phyloP scores from a whole-genome alignment of 2,329 filamentous ascomycete species.

The Aureobasidium sp. region DNA sequence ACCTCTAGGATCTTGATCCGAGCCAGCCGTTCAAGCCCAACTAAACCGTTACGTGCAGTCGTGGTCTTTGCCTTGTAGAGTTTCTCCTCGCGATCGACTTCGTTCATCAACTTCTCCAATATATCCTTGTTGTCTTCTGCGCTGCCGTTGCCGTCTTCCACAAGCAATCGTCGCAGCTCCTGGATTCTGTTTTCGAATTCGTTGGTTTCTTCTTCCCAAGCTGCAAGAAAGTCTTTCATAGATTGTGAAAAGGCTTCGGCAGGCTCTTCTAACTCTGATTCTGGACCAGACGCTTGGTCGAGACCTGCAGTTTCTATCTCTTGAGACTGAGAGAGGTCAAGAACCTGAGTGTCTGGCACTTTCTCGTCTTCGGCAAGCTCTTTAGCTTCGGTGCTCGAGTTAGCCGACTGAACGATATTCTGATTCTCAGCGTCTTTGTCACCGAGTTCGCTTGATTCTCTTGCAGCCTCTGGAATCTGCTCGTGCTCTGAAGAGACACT shows the following conservation, averaged over 20 bases:
- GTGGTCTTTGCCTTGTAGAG: constrained; percentile 4
- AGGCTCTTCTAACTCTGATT: background rate
- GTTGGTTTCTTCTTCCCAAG: constrained; percentile 6
- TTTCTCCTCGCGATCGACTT: background rate
- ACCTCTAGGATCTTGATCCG: background rate
- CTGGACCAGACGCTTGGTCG: background rate
- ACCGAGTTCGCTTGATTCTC: background rate
- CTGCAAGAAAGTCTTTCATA: constrained; percentile 1
- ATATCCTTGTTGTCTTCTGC: background rate
- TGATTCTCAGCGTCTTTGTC: background rate
- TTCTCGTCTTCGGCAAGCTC: background rate
- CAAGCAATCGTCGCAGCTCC: background rate
- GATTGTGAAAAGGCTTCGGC: constrained; percentile 3
- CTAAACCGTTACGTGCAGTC: background rate
- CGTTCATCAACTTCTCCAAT: constrained; percentile 2
- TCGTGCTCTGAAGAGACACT: background rate
- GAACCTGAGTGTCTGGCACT: background rate
- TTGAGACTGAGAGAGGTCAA: background rate
- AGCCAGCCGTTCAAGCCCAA: background rate
- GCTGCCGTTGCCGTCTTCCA: background rate
- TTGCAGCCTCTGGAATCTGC: background rate
- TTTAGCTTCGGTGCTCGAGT: background rate
- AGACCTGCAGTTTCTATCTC: background rate
- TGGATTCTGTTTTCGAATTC: background rate
- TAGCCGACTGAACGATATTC: background rate